A percentile compares a stretch with the other conserved stretches of the same genome.
phyloP scores from a whole-genome alignment of 129 eudicot genomes.

The Lactuca sativa region DNA sequence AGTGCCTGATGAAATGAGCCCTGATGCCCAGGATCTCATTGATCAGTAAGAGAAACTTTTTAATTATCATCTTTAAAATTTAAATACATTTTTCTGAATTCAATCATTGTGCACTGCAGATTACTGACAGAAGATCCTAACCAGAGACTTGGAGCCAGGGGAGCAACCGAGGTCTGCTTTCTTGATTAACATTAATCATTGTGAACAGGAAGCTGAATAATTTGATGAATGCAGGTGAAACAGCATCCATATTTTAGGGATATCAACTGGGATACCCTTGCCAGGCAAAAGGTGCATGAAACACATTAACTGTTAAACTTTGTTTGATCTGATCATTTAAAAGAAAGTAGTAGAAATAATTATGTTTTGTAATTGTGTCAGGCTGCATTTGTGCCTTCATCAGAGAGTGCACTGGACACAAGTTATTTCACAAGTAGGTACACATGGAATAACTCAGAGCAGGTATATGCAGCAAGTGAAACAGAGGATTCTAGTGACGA shows the following conservation, averaged over 20 bases:
- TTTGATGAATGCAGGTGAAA: constrained; percentile 61
- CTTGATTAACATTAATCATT: background rate
- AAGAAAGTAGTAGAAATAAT: background rate
- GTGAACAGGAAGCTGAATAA: constrained; percentile 4
- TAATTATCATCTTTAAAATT: too few species aligned
- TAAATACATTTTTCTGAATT: background rate
- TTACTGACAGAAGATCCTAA: constrained; percentile 93
- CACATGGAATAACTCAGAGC: constrained; percentile 90
- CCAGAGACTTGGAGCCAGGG: constrained; percentile 93
- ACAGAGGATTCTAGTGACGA: constrained; percentile 82
- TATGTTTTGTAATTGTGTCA: constrained; percentile 31
- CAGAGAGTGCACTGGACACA: constrained; percentile 88
- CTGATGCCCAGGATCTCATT: constrained; percentile 77
- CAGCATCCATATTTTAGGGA: constrained; percentile 91
- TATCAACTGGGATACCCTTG: constrained; percentile 98
- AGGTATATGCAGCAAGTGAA: constrained; percentile 67
- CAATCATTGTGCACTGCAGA: constrained; percentile 37
- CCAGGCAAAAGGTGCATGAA: constrained; percentile 81
- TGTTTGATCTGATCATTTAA: background rate
- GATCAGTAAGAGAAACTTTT: constrained; percentile 55
- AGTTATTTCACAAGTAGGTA: constrained; percentile 94
- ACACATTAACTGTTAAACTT: background rate
- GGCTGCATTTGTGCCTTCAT: constrained; percentile 99
- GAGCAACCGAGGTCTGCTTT: constrained; percentile 86
- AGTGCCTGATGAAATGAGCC: constrained; percentile 94